Percentiles rank a stretch among this genome's conserved stretches.
These are phyloP conservation scores for Metarhizium album DNA, from an alignment of 2,329 filamentous ascomycete genomes.

Conservation along the genomic window DNA sequence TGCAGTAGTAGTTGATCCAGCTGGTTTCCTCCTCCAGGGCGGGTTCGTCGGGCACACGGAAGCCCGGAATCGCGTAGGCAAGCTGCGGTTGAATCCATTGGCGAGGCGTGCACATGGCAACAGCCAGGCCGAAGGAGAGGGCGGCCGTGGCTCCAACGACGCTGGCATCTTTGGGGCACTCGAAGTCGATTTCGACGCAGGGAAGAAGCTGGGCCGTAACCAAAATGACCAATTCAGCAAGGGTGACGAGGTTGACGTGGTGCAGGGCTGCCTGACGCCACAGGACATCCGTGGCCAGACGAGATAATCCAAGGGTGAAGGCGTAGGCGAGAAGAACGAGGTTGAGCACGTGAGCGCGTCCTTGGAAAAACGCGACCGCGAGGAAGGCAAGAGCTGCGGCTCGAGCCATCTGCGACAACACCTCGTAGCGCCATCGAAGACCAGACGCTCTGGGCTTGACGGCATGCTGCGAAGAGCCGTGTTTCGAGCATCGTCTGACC, in stretches of 20 bases:
- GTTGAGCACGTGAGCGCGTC: slow-evolving; percentile 26
- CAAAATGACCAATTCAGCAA: slow-evolving; percentile 25
- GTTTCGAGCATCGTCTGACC: slow-evolving; percentile 20
- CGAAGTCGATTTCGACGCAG: slow-evolving; percentile 27
- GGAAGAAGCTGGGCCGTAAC: slow-evolving; percentile 29
- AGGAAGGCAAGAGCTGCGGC: slow-evolving; percentile 29
- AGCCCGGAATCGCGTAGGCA: slow-evolving; percentile 26
- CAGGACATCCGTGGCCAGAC: slow-evolving; percentile 28
- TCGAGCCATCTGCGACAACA: slow-evolving; percentile 30
- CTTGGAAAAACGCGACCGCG: slow-evolving; percentile 22
- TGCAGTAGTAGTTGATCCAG: slow-evolving; percentile 40
- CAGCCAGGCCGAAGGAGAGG: slow-evolving; percentile 24
- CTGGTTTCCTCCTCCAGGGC: slow-evolving; percentile 42
- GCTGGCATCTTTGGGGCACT: slow-evolving; percentile 19
- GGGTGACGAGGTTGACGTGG: slow-evolving; percentile 36
- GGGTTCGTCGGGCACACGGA: slow-evolving; percentile 26
- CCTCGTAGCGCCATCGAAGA: slow-evolving; percentile 31
- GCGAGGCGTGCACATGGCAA: slow-evolving; percentile 35
- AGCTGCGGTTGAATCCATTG: slow-evolving; percentile 38
- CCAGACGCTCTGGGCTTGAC: slow-evolving; percentile 24
- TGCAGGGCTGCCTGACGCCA: slow-evolving; percentile 37
- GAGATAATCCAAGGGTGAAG: slow-evolving; percentile 32
- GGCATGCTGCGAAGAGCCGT: neutral
- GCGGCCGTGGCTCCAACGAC: slow-evolving; percentile 25
- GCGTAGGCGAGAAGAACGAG: slow-evolving; percentile 27